Percentiles rank a stretch among this genome's conserved stretches.
These are phyloP conservation scores for Pisolithus microcarpus DNA, from an alignment of 768 basidiomycete species.

Conservation along the genomic window DNA sequence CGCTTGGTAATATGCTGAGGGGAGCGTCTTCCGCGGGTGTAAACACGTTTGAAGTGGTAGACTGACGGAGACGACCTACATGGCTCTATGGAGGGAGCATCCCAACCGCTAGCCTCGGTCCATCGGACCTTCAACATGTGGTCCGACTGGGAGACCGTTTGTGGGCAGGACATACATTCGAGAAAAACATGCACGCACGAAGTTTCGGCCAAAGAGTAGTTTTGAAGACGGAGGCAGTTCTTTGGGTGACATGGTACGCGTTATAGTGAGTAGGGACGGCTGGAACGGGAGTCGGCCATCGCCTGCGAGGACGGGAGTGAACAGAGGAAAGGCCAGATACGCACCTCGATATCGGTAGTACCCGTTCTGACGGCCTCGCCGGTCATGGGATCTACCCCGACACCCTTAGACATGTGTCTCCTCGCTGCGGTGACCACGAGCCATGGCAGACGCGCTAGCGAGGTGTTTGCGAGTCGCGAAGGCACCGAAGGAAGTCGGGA, in stretches of 20 bases:
- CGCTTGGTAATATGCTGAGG: constrained; percentile 26
- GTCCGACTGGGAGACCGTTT: constrained; percentile 48
- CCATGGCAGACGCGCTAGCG: constrained; percentile 4
- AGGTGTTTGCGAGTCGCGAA: constrained; percentile 8
- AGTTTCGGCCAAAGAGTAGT: constrained; percentile 80
- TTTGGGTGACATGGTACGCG: constrained; percentile 45
- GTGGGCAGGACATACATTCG: constrained; percentile 6
- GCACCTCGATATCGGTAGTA: constrained; percentile 47
- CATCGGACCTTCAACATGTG: constrained; percentile 82
- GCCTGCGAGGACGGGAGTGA: neutral
- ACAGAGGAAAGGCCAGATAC: neutral
- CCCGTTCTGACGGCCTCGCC: constrained; percentile 32
- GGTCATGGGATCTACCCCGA: constrained; percentile 37
- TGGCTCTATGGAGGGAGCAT: constrained; percentile 70
- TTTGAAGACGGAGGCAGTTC: constrained; percentile 55
- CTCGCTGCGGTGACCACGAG: constrained; percentile 2
- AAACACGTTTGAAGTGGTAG: neutral
- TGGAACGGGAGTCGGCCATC: constrained; percentile 18
- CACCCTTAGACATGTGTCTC: constrained; percentile 9
- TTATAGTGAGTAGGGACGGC: constrained; percentile 48
- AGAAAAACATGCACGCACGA: constrained; percentile 41
- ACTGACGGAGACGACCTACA: constrained; percentile 43
- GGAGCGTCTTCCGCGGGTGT: constrained; percentile 12
- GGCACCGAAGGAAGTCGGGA: constrained; percentile 7
- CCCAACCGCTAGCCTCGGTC: constrained; percentile 72